Conservation (phyloP, 2,329 filamentous ascomycete genomes). For the Colletotrichum musicola region DNA sequence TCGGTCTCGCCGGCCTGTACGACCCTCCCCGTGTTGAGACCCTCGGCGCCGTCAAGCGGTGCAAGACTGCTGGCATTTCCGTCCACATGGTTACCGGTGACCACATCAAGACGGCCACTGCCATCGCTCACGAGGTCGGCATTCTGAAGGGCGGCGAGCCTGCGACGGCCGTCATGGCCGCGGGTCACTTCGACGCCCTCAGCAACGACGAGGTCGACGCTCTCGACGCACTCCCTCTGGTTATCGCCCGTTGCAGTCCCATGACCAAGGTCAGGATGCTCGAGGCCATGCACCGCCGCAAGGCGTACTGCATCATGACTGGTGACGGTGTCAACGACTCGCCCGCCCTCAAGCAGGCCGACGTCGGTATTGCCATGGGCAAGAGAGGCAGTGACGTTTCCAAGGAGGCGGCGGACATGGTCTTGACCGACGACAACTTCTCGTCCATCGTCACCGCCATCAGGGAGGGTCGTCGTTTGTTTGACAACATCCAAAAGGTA, state of each 20-base stretch:
- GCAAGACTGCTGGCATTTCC: slow-evolving; percentile 71
- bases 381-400: slow-evolving; percentile 78
- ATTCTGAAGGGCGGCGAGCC: slow-evolving; percentile 62
- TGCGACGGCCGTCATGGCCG: slow-evolving; percentile 68
- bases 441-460: slow-evolving; percentile 82
- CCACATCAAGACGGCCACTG: slow-evolving; percentile 75
- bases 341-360: slow-evolving; percentile 77
- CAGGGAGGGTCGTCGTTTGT: slow-evolving; percentile 76
- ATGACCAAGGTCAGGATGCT: slow-evolving; percentile 82
- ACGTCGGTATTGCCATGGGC: slow-evolving; percentile 83
- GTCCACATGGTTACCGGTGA: slow-evolving; percentile 80
- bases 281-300: slow-evolving; percentile 77
- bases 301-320: slow-evolving; percentile 79
- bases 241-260: slow-evolving; percentile 78
- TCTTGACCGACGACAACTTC: slow-evolving; percentile 90
- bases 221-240: slow-evolving; percentile 71
- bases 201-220: slow-evolving; percentile 73
- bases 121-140: slow-evolving; percentile 75
- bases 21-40: slow-evolving; percentile 79
- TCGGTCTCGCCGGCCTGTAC: slow-evolving; percentile 79
- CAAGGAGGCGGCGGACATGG: slow-evolving; percentile 88
- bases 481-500: slow-evolving; percentile 82
- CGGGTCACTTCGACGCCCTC: slow-evolving; percentile 72
- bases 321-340: slow-evolving; percentile 83
- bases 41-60: slow-evolving; percentile 69